Base-by-base conservation (phyloP, 2,329 filamentous ascomycete genomes). In the Clarireedia hainanense region DNA sequence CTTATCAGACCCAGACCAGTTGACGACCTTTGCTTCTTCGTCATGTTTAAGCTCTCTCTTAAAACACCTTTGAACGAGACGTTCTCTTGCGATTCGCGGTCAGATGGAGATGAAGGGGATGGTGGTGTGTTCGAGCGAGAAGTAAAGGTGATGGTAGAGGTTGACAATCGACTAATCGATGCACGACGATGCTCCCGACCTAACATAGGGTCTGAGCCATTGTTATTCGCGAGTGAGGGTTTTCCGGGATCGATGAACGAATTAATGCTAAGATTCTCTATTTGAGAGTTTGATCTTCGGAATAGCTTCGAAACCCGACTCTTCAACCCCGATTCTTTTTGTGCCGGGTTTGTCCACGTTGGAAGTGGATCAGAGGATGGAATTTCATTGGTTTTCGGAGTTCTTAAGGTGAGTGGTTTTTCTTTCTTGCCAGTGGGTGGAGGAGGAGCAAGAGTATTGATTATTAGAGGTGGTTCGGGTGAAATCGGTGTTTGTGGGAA, bases 1-100 rank as follows among this genome's bases (percentile, higher is more conserved):
- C 65, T 59, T n/a, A 64, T 60, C 36, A 68, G 26, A 37, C 36
- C 20, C 7, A 64, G 57, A n/a, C 64, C 65, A 12, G 62, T 67
- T 2, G 64, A 64, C 4, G 67, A 62, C 36, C 72, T 72, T 69
- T 81, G 83, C 64, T 75, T 77, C 61, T 73, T 74, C 52, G 72
- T 71, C 46, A 68, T 71, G n/a, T 67, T 64, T 23, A 75, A 61
- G 50, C 80, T 78, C 6, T 65, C 60, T 56, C 36, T 17, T 20
- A 36, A 39, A 10, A 10, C 34, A 15, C 15, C 7, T 23, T 39
- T 30, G 39, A 45, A 34, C n/a, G 36, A 36, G 12, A 55, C 34
- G 12, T 42, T 55, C 42, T 55, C 53, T 46, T 51, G 53, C 15
- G 24, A 52, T 2, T 46, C 39, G 6, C 59, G 45, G 64, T 70